phyloP scores from a whole-genome alignment of 805 yeast species.

The Yarrowia osloensis region DNA sequence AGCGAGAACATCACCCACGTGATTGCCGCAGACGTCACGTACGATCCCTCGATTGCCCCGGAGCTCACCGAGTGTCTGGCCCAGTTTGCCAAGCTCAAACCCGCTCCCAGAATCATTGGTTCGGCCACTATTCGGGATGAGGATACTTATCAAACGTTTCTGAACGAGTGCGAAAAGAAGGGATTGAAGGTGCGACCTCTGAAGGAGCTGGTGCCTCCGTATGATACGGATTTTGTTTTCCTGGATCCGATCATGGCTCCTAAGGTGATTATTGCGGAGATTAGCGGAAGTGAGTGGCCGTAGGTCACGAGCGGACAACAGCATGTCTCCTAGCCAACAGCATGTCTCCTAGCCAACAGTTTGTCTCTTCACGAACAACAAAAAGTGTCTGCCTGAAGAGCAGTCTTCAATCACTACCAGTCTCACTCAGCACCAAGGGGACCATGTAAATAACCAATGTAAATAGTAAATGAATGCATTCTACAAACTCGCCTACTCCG shows the following conservation, averaged over 20 bases:
- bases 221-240: conserved; percentile 20
- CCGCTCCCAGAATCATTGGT: conserved; percentile 45
- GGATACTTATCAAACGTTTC: conserved; percentile 52
- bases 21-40: conserved; percentile 87
- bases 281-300: not conserved
- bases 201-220: conserved; percentile 27
- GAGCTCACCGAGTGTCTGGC: conserved; percentile 53
- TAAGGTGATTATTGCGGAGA: conserved; percentile 33
- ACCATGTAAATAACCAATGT: too few relatives aligned
- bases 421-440: too few relatives aligned
- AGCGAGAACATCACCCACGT: conserved; percentile 39
- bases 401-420: too few relatives aligned
- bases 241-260: conserved; percentile 35
- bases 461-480: too few relatives aligned
- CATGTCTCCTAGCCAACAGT: too few relatives aligned
- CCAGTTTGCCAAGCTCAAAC: conserved; percentile 35
- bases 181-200: conserved; percentile 34
- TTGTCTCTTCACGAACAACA: too few relatives aligned
- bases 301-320: not conserved
- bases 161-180: conserved; percentile 39
- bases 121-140: conserved; percentile 77
- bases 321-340: too few relatives aligned
- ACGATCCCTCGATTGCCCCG: conserved; percentile 64
- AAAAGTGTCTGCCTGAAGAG: too few relatives aligned
- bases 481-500: too few relatives aligned